Base-by-base conservation (phyloP, 306 rosid genomes). In the Fragaria iinumae region DNA sequence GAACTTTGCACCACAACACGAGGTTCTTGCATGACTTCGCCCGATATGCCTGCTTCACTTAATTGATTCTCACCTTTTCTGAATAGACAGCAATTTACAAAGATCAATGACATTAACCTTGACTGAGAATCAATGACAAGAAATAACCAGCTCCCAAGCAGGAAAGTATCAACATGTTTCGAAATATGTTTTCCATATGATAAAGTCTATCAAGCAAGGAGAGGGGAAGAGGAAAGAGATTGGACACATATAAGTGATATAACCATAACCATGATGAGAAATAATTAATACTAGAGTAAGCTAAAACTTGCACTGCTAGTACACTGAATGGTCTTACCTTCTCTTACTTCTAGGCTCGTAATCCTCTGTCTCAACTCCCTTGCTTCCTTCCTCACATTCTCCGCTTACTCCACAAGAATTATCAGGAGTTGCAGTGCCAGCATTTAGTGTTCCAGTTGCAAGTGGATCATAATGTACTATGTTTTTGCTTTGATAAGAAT, bases 311-410 rank as follows among this genome's bases (percentile, higher is more conserved):
- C 53, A 55, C 44, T 13, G 76, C 76, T n/a, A 55, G 43, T 73
- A 16, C 4, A 56, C 38, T 38, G 65, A 57, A 50, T 44, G 44
- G 3, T 67, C 67, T 75, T 77, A 91, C 97, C 95, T 92, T 88
- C 87, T 90, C 81, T 92, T 92, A 68, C 82, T 79, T 82, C 84
- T 84, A 36, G 87, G 87, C 56, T 85, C 96, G 55, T 85, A 87
- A 70, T 84, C 94, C 29, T 78, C 86, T 67, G 84, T 82, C 62
- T 83, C 93, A 48, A 71, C 72, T 65, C 84, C 95, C 72, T 82
- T 91, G 81, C 90, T 89, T 87, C 85, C 87, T 80, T 86, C 96
- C 67, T 87, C 94, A 70, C 81, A 87, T 82, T 94, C 97, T 62
- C 84, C 90, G 55, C 96, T 88, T 23, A 81, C 75, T 83, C 89